Base-by-base conservation (phyloP, 306 rosid genomes). In the Boehmeria nivea region DNA sequence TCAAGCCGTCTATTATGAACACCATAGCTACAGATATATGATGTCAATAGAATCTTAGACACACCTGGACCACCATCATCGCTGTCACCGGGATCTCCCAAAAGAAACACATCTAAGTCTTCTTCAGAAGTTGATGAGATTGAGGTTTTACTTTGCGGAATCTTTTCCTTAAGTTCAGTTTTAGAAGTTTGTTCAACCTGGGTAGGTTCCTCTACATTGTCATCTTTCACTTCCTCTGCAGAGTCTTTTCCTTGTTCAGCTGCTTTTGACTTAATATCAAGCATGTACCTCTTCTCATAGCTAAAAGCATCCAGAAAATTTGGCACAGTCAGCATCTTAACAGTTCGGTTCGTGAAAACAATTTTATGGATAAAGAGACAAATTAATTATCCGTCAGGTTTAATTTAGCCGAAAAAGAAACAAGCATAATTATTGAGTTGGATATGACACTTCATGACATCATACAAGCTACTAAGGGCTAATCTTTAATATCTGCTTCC, bases 101-200 rank as follows among this genome's bases (percentile, higher is more conserved):
- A 65, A 58, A 83, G 93, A 70, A 81, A 83, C 43, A 13, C 68
- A 76, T 87, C 88, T 74, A 81, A 74, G 66, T 87, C 93, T 60
- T 74, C 73, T 43, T 78, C 86, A n/a, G 66, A 62, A 25, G 67
- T 57, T 45, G 60, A 58, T 54, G 81, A 59, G 45, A 58, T 65
- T 64, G 80, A 43, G 48, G 72, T 33, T 57, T 58, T 74, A 58
- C 47, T 60, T 34, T 61, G 65, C 53, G 59, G 66, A 26, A 67
- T 63, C 22, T 23, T 70, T 71, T 78, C 76, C 56, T 58, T 72
- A 17, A 55, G 71, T 56, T 66, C 70, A 47, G 65, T 70, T 54
- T 61, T 71, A 53, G 69, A 73, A 48, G 61, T 67, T 46, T 43
- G 45, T 78, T 53, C 88, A 61, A 58, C 49, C 51, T 71, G 54